Conservation (phyloP, 805 yeast genomes). For the Myxozyma sirexii region DNA sequence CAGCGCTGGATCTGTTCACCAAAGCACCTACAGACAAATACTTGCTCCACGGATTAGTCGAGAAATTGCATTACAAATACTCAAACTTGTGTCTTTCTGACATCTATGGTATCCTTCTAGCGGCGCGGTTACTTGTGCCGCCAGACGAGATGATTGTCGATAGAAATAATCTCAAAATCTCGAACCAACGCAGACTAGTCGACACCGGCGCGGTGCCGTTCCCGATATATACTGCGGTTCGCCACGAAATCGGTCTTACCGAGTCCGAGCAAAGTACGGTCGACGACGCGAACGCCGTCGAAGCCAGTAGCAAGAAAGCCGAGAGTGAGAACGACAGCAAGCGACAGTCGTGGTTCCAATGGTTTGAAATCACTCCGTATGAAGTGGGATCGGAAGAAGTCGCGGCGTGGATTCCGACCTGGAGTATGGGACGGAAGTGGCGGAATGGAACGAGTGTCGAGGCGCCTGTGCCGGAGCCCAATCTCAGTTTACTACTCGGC, state of each 20-base stretch:
- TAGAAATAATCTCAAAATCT: slow-evolving; percentile 29
- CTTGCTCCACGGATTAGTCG: slow-evolving; percentile 32
- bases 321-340: slow-evolving; percentile 1
- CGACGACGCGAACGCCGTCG: background rate
- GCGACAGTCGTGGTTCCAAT: slow-evolving; percentile 32
- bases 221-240: slow-evolving; percentile 37
- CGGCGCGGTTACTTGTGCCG: slow-evolving; percentile 35
- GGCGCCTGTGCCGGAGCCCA: slow-evolving; percentile 30
- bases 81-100: slow-evolving; percentile 29
- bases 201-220: slow-evolving; percentile 35
- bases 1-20: slow-evolving; percentile 29
- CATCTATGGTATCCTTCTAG: slow-evolving; percentile 33
- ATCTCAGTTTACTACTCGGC: slow-evolving; percentile 33
- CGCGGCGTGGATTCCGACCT: slow-evolving; percentile 38
- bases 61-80: slow-evolving; percentile 23
- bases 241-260: slow-evolving; percentile 35
- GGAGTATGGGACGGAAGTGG: slow-evolving; percentile 35
- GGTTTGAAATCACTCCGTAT: slow-evolving; percentile 38
- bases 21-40: slow-evolving; percentile 34
- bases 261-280: slow-evolving; percentile 13
- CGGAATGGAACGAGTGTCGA: slow-evolving; percentile 27
- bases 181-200: slow-evolving; percentile 29
- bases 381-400: slow-evolving; percentile 37
- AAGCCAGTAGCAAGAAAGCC: background rate
- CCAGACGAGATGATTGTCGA: slow-evolving; percentile 22